These are phyloP conservation scores for Casuarina equisetifolia DNA, from an alignment of 306 rosid species.

Conservation along the genomic window DNA sequence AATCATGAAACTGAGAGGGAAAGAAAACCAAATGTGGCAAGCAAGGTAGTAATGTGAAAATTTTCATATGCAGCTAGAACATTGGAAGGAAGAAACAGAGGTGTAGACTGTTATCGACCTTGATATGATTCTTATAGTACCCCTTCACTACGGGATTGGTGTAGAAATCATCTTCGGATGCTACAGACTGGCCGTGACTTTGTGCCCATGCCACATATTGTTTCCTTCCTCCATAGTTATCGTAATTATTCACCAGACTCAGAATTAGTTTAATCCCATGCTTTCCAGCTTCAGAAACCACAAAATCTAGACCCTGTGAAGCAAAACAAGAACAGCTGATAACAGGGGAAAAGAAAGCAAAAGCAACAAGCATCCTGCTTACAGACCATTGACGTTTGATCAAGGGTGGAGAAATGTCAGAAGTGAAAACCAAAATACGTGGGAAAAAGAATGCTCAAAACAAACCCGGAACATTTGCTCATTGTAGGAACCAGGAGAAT, in stretches of 20 bases:
- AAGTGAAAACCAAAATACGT: neutral
- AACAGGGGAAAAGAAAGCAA: neutral
- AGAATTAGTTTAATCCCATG: conserved; percentile 72
- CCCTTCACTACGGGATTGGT: conserved; percentile 63
- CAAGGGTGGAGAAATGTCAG: neutral
- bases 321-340: neutral
- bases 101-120: conserved; percentile 30
- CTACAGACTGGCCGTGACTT: conserved; percentile 63
- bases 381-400: neutral
- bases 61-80: neutral
- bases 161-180: conserved; percentile 84
- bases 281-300: conserved; percentile 62
- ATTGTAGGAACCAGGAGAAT: conserved; percentile 84
- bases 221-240: conserved; percentile 73
- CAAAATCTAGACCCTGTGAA: conserved; percentile 81
- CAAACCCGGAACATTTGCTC: conserved; percentile 74
- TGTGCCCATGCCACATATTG: conserved; percentile 95
- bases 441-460: neutral
- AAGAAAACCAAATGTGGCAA: neutral
- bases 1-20: neutral
- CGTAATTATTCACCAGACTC: conserved; percentile 88
- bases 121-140: conserved; percentile 80
- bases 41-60: neutral
- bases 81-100: neutral
- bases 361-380: neutral